Conservation (phyloP, 768 basidiomycete species). For the Pulveroboletus sp. region DNA sequence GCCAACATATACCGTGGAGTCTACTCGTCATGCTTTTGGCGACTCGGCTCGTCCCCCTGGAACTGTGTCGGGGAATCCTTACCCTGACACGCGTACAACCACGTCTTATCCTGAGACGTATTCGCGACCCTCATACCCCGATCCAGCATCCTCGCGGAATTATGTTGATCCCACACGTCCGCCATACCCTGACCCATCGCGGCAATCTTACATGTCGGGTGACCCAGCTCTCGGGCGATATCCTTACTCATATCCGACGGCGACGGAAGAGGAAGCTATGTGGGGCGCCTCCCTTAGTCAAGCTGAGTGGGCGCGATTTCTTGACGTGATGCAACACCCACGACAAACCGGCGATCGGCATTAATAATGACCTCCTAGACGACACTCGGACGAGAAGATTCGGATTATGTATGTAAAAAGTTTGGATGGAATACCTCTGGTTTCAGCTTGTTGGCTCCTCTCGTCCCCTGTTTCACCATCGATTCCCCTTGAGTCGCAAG, state of each 20-base stretch:
- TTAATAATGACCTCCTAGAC: constrained; percentile 10
- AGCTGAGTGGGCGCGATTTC: constrained; percentile 64
- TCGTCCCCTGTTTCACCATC: neutral
- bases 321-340: constrained; percentile 60
- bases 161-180: constrained; percentile 19
- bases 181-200: constrained; percentile 24
- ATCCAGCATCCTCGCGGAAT: constrained; percentile 22
- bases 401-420: constrained; percentile 30
- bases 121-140: constrained; percentile 23
- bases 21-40: constrained; percentile 20
- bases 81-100: constrained; percentile 22
- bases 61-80: constrained; percentile 23
- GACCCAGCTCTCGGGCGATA: constrained; percentile 22
- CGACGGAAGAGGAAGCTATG: constrained; percentile 56
- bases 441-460: constrained; percentile 16
- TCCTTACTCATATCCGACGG: constrained; percentile 37
- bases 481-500: constrained; percentile 14
- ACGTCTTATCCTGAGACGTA: constrained; percentile 25
- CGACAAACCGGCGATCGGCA: constrained; percentile 28
- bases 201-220: constrained; percentile 24
- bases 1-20: constrained; percentile 16
- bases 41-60: constrained; percentile 18
- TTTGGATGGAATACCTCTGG: constrained; percentile 23
- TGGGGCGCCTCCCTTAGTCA: constrained; percentile 78
- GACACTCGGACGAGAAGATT: constrained; percentile 8